Evolutionary conservation across 1,284 basidiomycete genomes (phyloP).

Genomic region (Coniferiporia sulphurascens): DNA sequence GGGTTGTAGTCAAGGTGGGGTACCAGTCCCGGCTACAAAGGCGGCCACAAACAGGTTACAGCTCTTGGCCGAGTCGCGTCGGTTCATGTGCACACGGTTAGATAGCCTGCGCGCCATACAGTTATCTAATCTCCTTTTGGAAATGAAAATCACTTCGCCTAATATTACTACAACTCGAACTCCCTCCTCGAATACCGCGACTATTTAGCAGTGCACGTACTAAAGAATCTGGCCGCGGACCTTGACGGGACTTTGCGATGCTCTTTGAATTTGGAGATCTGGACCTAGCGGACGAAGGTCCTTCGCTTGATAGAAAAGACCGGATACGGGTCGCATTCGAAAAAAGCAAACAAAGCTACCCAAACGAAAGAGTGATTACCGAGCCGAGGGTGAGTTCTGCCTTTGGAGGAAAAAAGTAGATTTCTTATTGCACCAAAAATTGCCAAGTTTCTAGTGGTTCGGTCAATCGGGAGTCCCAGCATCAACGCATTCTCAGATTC

Average conservation of each 20-base stretch:
- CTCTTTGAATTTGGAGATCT: slow-evolving; percentile 11
- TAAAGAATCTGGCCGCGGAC: too few relatives aligned
- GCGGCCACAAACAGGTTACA: too few relatives aligned
- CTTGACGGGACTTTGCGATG: not conserved
- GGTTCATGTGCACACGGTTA: too few relatives aligned
- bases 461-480: slow-evolving; percentile 5
- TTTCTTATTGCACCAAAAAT: not conserved
- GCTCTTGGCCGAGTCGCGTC: too few relatives aligned
- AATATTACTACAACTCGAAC: too few relatives aligned
- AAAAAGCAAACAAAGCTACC: slow-evolving; percentile 13
- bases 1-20: too few relatives aligned
- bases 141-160: too few relatives aligned
- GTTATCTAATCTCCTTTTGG: too few relatives aligned
- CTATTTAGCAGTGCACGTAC: too few relatives aligned
- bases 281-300: slow-evolving; percentile 1
- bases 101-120: too few relatives aligned
- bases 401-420: not conserved
- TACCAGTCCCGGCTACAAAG: too few relatives aligned
- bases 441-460: slow-evolving; percentile 9
- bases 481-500: not conserved
- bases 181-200: too few relatives aligned
- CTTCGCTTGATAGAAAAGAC: slow-evolving; percentile 5
- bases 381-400: slow-evolving; percentile 7
- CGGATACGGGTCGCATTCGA: slow-evolving; percentile 12
- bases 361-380: slow-evolving; percentile 6